Percentiles rank a stretch among this genome's conserved stretches.
Evolutionary conservation across 2,329 filamentous ascomycete genomes (phyloP).

Genomic region (Cylindrodendrum hubeiense): DNA sequence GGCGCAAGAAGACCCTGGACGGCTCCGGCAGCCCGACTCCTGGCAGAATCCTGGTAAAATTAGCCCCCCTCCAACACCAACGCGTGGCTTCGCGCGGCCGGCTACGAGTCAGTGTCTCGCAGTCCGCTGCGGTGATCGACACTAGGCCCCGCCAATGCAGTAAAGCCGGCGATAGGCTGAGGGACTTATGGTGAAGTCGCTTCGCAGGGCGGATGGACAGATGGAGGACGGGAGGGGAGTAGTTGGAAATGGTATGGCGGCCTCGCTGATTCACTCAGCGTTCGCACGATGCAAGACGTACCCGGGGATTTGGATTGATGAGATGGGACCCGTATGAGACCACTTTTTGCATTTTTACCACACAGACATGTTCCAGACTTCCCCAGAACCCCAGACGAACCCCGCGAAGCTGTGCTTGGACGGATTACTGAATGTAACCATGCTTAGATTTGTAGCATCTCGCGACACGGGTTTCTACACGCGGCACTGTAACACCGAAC

Average conservation of each 20-base stretch:
- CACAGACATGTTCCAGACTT: constrained; percentile 22
- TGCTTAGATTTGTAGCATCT: neutral
- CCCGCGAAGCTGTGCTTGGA: constrained; percentile 3
- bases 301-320: constrained; percentile 13
- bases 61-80: constrained; percentile 14
- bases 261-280: neutral
- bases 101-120: constrained; percentile 27
- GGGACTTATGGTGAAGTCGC: constrained; percentile 1
- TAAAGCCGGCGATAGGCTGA: constrained; percentile 2
- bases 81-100: constrained; percentile 10
- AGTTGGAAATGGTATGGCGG: neutral
- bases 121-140: constrained; percentile 21
- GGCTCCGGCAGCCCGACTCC: constrained; percentile 20
- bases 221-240: neutral
- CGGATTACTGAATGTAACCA: neutral
- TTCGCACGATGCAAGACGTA: neutral
- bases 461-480: neutral
- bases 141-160: constrained; percentile 12
- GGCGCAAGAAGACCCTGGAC: constrained; percentile 3
- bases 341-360: constrained; percentile 15
- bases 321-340: constrained; percentile 6
- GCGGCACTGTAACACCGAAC: too few species aligned
- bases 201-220: neutral
- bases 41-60: constrained; percentile 13
- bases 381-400: constrained; percentile 24